Percentiles rank a stretch among this genome's conserved stretches.
phyloP scores from a whole-genome alignment of 345 rosid species.

The Crucihimalaya himalaica region DNA sequence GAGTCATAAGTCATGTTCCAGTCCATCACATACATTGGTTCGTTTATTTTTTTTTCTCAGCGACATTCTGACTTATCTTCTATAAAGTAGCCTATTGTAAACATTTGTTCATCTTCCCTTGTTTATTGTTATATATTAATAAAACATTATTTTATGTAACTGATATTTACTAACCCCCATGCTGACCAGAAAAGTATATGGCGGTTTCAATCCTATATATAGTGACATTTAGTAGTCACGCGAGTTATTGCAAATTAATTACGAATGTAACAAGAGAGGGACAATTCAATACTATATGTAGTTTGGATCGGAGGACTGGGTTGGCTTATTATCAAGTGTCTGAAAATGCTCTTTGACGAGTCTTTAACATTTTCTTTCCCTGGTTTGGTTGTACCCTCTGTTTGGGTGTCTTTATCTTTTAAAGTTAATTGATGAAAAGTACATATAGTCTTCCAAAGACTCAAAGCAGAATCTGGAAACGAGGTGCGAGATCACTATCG shows the following conservation, averaged over 20 bases:
- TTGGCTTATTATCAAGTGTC: neutral
- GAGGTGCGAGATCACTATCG: no score
- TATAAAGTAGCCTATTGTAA: neutral
- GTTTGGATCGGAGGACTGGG: neutral
- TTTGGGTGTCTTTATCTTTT: neutral
- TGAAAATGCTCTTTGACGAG: neutral
- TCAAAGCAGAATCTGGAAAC: no score
- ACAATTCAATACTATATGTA: neutral
- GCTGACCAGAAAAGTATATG: neutral
- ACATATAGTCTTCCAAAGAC: no score
- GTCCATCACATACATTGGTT: conserved; percentile 16
- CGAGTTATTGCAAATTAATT: neutral
- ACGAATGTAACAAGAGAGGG: neutral
- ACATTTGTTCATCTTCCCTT: neutral
- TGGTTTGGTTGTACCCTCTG: neutral
- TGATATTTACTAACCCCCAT: neutral
- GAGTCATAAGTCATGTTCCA: conserved; percentile 5
- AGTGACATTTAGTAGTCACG: neutral
- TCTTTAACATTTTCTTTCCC: neutral
- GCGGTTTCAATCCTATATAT: neutral
- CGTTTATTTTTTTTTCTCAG: conserved; percentile 10
- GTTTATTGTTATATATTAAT: conserved; percentile 3
- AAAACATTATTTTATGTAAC: conserved; percentile 14
- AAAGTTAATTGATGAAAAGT: neutral
- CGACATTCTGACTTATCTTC: neutral